Evolutionary conservation across 768 basidiomycete species (phyloP).

Genomic region (Sutorius australiensis): DNA sequence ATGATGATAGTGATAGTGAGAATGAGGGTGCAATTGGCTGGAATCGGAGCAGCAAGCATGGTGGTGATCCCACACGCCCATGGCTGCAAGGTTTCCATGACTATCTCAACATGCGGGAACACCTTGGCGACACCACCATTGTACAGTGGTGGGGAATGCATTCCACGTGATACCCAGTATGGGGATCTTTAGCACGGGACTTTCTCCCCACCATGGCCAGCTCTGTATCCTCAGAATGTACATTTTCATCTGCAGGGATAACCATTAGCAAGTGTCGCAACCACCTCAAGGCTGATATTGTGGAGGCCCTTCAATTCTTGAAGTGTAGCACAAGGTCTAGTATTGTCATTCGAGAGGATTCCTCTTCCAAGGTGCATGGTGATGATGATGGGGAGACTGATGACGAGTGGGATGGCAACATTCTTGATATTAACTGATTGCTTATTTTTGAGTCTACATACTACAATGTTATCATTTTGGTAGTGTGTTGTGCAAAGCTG

Average conservation of each 20-base stretch:
- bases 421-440: not conserved
- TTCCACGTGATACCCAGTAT: not conserved
- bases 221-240: not conserved
- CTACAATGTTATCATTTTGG: not conserved
- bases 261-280: slow-evolving; percentile 5
- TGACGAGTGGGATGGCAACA: not conserved
- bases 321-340: not conserved
- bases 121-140: not conserved
- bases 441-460: too few species aligned
- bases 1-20: not conserved
- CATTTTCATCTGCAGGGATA: slow-evolving; percentile 4
- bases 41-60: not conserved
- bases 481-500: not conserved
- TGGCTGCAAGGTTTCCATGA: slow-evolving; percentile 9
- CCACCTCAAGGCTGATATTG: slow-evolving; percentile 1
- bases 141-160: slow-evolving; percentile 8
- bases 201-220: slow-evolving; percentile 7
- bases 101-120: slow-evolving; percentile 2
- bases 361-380: not conserved
- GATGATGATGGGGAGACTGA: not conserved
- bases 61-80: not conserved
- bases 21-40: not conserved
- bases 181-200: not conserved
- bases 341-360: not conserved
- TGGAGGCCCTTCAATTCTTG: slow-evolving; percentile 2